A percentile compares a stretch with the other conserved stretches of the same genome.
Conservation (phyloP, 2,329 filamentous ascomycete genomes). For the Leptographium wingfieldii region DNA sequence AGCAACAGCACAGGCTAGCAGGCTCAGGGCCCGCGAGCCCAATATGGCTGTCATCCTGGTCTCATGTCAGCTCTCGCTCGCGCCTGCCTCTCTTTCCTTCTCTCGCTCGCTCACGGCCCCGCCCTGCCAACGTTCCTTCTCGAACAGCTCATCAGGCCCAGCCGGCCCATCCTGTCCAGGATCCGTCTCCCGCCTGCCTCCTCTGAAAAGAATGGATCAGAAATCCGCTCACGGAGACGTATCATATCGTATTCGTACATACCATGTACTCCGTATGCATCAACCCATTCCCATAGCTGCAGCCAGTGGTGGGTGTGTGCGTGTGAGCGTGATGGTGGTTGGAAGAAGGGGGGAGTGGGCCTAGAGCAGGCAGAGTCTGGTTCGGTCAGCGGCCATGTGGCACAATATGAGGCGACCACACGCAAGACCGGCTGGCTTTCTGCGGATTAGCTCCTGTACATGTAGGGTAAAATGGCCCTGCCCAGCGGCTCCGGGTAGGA, state of each 20-base stretch:
- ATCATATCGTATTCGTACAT: not conserved
- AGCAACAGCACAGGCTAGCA: not conserved
- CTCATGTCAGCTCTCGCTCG: not conserved
- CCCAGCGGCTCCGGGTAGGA: not conserved
- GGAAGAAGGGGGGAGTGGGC: not conserved
- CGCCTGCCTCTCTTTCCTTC: not conserved
- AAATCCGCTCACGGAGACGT: not conserved
- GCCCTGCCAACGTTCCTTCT: not conserved
- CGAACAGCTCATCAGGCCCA: not conserved
- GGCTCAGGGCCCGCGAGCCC: not conserved
- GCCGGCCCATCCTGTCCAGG: not conserved
- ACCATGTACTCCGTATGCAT: not conserved
- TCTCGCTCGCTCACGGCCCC: not conserved
- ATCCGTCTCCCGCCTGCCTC: not conserved
- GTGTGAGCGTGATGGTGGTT: not conserved
- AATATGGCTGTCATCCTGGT: not conserved
- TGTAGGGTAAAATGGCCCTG: not conserved
- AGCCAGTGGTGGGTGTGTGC: not conserved
- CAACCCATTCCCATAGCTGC: not conserved
- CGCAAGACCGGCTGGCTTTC: not conserved
- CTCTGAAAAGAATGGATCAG: not conserved
- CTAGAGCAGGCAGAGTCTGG: not conserved
- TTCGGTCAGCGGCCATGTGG: not conserved
- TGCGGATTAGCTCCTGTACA: not conserved
- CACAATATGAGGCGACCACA: conserved; percentile 2